phyloP scores from a whole-genome alignment of 2,329 filamentous ascomycete species.

The Exophiala spinifera region DNA sequence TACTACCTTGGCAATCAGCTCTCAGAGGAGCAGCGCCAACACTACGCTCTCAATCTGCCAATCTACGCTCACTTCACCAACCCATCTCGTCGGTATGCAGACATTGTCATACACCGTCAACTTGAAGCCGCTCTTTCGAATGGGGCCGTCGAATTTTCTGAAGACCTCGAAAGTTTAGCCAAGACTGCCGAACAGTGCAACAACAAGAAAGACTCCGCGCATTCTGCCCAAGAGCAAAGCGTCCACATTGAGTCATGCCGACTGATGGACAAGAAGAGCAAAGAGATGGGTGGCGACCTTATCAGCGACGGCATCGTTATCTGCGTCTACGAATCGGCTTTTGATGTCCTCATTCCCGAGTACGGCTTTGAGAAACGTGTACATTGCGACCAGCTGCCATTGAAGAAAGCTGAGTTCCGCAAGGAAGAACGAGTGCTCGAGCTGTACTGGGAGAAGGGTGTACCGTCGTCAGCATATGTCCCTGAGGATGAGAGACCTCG shows the following conservation, averaged over 20 bases:
- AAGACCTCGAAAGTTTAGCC: slow-evolving; percentile 80
- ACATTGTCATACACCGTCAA: slow-evolving; percentile 93
- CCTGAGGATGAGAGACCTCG: slow-evolving; percentile 96
- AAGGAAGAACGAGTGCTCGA: slow-evolving; percentile 94
- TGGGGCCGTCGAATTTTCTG: slow-evolving; percentile 76
- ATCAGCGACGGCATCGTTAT: slow-evolving; percentile 95
- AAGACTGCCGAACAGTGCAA: slow-evolving; percentile 97
- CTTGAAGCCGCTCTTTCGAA: slow-evolving; percentile 81
- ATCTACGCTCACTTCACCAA: slow-evolving; percentile 97
- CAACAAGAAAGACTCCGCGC: slow-evolving; percentile 97
- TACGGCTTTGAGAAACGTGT: slow-evolving; percentile 99
- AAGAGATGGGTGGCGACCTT: slow-evolving; percentile 82
- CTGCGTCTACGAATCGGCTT: slow-evolving; percentile 97
- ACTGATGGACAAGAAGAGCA: slow-evolving; percentile 86
- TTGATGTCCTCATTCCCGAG: slow-evolving; percentile 95
- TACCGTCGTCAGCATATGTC: slow-evolving; percentile 91
- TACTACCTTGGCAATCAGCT: slow-evolving; percentile 86
- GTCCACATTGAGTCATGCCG: slow-evolving; percentile 98
- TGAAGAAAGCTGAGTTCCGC: slow-evolving; percentile 98
- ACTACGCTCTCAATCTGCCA: slow-evolving; percentile 89
- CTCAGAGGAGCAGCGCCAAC: slow-evolving; percentile 71
- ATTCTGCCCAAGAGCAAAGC: slow-evolving; percentile 96
- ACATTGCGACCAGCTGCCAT: slow-evolving; percentile 93
- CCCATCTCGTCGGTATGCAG: slow-evolving; percentile 89
- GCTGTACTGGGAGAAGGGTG: slow-evolving; percentile 99